These are phyloP conservation scores for Colletotrichum scovillei DNA, from an alignment of 2,329 filamentous ascomycete species.

Conservation along the genomic window DNA sequence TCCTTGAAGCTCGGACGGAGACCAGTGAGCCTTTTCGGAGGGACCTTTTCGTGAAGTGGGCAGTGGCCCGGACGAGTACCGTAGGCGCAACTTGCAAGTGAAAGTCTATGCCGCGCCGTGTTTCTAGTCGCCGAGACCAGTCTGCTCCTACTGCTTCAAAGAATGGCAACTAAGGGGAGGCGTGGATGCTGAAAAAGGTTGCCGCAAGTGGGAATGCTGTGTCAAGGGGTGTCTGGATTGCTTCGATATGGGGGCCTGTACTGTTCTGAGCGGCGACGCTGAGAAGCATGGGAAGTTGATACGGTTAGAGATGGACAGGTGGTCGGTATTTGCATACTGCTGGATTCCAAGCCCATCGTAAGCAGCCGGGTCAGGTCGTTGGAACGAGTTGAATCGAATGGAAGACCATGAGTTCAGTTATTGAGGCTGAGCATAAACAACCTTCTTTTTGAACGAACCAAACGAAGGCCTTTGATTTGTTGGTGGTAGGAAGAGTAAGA, in stretches of 20 bases:
- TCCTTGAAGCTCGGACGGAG: not conserved
- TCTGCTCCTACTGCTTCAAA: not conserved
- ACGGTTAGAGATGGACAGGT: not conserved
- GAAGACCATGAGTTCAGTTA: slow-evolving; percentile 12
- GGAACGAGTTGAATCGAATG: not conserved
- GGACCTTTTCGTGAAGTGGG: slow-evolving; percentile 27
- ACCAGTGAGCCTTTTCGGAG: not conserved
- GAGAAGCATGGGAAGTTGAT: not conserved
- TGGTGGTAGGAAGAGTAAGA: slow-evolving; percentile 23
- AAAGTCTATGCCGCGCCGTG: not conserved
- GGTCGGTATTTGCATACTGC: not conserved
- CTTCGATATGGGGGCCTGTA: not conserved
- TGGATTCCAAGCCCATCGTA: slow-evolving; percentile 8
- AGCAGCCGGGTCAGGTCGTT: slow-evolving; percentile 9
- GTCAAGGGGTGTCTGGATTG: not conserved
- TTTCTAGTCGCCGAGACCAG: not conserved
- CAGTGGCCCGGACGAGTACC: not conserved
- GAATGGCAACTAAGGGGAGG: not conserved
- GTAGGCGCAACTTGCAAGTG: not conserved
- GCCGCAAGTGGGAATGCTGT: not conserved
- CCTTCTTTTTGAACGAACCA: not conserved
- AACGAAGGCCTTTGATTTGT: slow-evolving; percentile 17
- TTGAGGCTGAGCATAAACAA: slow-evolving; percentile 29
- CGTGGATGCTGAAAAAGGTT: not conserved
- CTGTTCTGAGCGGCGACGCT: not conserved